Evolutionary conservation across 192 early-diverging fungal genomes (phyloP).

Genomic region (Thamnidium elegans): DNA sequence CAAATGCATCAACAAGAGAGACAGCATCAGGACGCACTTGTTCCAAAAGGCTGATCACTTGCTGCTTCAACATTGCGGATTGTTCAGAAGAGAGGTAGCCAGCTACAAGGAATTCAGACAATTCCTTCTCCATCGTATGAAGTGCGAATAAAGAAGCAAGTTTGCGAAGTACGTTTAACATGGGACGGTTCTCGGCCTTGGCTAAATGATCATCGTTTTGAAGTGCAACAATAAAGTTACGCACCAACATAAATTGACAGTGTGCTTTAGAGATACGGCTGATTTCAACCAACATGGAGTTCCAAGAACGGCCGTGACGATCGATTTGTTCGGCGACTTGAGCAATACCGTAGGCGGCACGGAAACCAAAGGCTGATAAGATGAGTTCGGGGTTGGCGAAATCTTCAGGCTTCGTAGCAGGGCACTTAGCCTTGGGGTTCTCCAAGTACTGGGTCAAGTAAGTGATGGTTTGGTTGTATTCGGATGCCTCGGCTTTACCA

Average conservation of each 20-base stretch:
- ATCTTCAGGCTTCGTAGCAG: constrained; percentile 46
- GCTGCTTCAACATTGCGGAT: constrained; percentile 45
- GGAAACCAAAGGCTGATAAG: constrained; percentile 72
- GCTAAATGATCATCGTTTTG: constrained; percentile 41
- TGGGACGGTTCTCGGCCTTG: constrained; percentile 28
- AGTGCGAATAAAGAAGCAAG: constrained; percentile 56
- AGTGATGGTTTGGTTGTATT: constrained; percentile 42
- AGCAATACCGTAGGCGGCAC: constrained; percentile 63
- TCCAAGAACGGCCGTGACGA: constrained; percentile 62
- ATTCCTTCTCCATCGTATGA: constrained; percentile 67
- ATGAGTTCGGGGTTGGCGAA: constrained; percentile 60
- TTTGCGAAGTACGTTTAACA: constrained; percentile 33
- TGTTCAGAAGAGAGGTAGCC: constrained; percentile 55
- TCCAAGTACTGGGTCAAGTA: constrained; percentile 50
- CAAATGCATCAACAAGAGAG: constrained; percentile 77
- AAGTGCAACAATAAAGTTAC: constrained; percentile 68
- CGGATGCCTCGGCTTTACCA: constrained; percentile 44
- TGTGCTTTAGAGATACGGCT: constrained; percentile 72
- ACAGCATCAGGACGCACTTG: constrained; percentile 75
- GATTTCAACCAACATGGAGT: constrained; percentile 75
- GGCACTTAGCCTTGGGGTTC: constrained; percentile 60
- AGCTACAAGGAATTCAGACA: constrained; percentile 58
- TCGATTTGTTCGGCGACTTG: constrained; percentile 64
- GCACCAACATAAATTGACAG: constrained; percentile 71
- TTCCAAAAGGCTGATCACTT: constrained; percentile 53